Evolutionary conservation across 208 protist genomes (phyloP).

Genomic region (Crithidia mellificae): DNA sequence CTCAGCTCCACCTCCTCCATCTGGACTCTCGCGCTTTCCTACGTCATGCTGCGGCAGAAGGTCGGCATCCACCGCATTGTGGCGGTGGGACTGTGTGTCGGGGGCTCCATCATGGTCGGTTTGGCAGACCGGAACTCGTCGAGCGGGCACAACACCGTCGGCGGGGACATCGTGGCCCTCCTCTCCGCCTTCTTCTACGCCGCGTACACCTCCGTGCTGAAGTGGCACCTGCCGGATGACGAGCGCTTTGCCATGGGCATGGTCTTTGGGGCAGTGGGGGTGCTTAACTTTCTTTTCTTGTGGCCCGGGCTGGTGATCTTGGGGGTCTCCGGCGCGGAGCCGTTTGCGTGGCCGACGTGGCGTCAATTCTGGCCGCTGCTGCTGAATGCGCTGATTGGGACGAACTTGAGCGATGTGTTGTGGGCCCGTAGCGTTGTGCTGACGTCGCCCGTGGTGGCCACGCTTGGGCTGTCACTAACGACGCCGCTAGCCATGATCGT

Average conservation of each 20-base stretch:
- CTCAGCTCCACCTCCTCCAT: conserved; percentile 86
- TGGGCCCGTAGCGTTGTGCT: conserved; percentile 90
- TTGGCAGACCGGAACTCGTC: conserved; percentile 49
- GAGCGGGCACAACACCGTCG: conserved; percentile 38
- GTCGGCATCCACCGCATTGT: conserved; percentile 49
- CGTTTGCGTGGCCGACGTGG: conserved; percentile 60
- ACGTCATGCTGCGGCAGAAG: conserved; percentile 66
- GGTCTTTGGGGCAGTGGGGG: conserved; percentile 88
- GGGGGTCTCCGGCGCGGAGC: conserved; percentile 56
- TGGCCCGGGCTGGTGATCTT: conserved; percentile 78
- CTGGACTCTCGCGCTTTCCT: conserved; percentile 83
- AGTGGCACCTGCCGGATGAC: conserved; percentile 79
- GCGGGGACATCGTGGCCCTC: conserved; percentile 73
- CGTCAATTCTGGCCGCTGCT: conserved; percentile 73
- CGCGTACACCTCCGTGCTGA: conserved; percentile 87
- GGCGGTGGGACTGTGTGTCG: conserved; percentile 68
- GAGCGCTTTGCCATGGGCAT: conserved; percentile 84
- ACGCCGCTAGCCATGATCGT: conserved; percentile 89
- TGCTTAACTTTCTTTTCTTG: conserved; percentile 73
- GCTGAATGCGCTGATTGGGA: conserved; percentile 86
- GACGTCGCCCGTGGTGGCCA: conserved; percentile 90
- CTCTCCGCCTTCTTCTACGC: conserved; percentile 89
- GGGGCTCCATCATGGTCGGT: conserved; percentile 69
- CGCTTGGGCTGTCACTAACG: conserved; percentile 85
- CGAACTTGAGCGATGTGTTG: conserved; percentile 90